Percentiles rank a stretch among this genome's conserved stretches.
These are phyloP conservation scores for Euphorbia peplus DNA, from an alignment of 345 rosid genomes.

Conservation along the genomic window DNA sequence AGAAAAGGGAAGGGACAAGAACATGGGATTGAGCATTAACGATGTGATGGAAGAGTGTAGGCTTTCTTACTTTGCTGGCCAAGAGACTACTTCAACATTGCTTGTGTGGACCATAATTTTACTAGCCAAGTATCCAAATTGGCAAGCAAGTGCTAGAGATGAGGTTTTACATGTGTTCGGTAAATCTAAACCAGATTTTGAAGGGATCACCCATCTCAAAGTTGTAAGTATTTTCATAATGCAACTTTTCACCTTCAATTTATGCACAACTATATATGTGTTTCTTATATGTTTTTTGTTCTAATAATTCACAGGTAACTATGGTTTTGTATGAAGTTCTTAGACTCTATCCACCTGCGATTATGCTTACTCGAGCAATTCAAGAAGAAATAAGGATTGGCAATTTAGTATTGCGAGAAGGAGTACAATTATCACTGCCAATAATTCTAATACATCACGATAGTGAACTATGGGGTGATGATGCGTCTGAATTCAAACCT, in stretches of 20 bases:
- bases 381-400: conserved; percentile 9
- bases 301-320: conserved; percentile 8
- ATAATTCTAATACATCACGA: conserved; percentile 14
- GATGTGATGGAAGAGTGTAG: conserved; percentile 29
- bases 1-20: conserved; percentile 15
- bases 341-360: conserved; percentile 13
- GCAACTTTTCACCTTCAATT: too few species aligned
- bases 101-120: conserved; percentile 27
- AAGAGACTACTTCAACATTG: conserved; percentile 18
- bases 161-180: conserved; percentile 24
- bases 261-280: background rate
- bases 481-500: conserved; percentile 33
- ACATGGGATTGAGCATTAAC: conserved; percentile 32
- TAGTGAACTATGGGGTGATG: conserved; percentile 18
- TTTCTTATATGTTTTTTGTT: background rate
- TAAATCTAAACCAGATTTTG: conserved; percentile 9
- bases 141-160: conserved; percentile 21
- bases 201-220: conserved; percentile 23
- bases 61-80: conserved; percentile 26
- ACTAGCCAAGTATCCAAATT: conserved; percentile 7
- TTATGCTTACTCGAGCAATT: background rate
- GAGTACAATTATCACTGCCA: background rate
- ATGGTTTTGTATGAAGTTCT: conserved; percentile 26
- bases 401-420: conserved; percentile 9
- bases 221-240: background rate